Evolutionary conservation across 2,329 filamentous ascomycete genomes (phyloP), one percentile per base, ranked within the genome.

Genomic region (Bertia moriformis): DNA sequence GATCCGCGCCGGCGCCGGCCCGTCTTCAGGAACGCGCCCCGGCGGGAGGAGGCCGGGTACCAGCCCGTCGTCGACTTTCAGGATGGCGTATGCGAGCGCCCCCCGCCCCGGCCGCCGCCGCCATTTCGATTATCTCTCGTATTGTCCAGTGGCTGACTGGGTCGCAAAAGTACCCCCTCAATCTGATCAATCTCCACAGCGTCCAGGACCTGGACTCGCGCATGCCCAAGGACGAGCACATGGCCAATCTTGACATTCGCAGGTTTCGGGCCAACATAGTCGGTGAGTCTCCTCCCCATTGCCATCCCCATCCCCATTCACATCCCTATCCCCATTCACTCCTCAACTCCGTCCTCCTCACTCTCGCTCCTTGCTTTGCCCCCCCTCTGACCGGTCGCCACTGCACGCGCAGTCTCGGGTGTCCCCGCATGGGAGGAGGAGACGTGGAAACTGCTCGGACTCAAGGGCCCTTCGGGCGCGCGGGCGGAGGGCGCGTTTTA

Each of bases 201-300:
- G 62, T 85, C 17, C 68, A 69, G 38, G 67, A 75, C 38, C 64
- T 83, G 18, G 71, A 76, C 42, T 56, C 61, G 2, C 61, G 70
- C 37, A 64, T 83, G 4, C 63, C 67, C 1, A 67, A 66, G 45
- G 65, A 66, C 38, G 57, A 7, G 7, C 57, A 65, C 18, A 51
- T 69, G 14, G 61, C 64, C 19, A 58, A 65, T 19, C 62, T 86
- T 0, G 73, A 79, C 41, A 69, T 71, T 5, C 59, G 69, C 14
- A 69, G 78, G 12, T 87, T 84, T 56, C 69, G 82, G 18, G 71
- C 81, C 27, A 87, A 88, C 48, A 73, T 88, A 22, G 76, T 84
- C 46, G 58, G 72, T 77, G 55, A 54, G 61, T 45, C 2, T 30
- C 4, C 14, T 14, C 22, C 3, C n/a, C n/a, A n/a, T n/a, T n/a